Conservation (phyloP, 2,329 filamentous ascomycete species). For the Penicillium sp. region DNA sequence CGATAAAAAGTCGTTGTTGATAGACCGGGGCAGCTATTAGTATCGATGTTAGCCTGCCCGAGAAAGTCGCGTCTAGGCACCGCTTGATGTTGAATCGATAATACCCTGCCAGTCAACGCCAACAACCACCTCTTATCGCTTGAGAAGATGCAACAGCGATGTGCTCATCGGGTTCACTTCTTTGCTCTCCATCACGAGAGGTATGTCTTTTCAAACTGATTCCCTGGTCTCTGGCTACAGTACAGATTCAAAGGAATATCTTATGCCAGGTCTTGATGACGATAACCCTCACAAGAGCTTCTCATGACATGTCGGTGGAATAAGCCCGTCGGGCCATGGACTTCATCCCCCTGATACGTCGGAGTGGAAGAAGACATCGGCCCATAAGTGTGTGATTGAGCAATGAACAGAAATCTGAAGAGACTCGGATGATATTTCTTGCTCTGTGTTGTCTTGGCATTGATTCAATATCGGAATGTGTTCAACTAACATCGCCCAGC, state of each 20-base stretch:
- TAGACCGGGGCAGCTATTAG: neutral
- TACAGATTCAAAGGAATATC: constrained; percentile 3
- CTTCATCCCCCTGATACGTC: constrained; percentile 34
- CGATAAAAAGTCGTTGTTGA: constrained; percentile 8
- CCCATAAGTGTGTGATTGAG: constrained; percentile 41
- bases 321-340: constrained; percentile 25
- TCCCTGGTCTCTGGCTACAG: neutral
- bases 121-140: neutral
- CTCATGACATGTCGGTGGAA: constrained; percentile 34
- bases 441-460: neutral
- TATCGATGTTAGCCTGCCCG: neutral
- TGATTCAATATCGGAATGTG: neutral
- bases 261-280: constrained; percentile 38
- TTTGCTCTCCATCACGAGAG: neutral
- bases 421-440: constrained; percentile 22
- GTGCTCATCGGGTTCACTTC: neutral
- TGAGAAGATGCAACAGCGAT: neutral
- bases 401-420: constrained; percentile 50
- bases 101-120: neutral
- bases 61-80: neutral
- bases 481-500: neutral
- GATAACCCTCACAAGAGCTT: constrained; percentile 40
- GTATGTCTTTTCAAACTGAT: neutral
- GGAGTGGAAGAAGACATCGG: constrained; percentile 40
- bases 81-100: neutral